Percentiles rank a stretch among this genome's conserved stretches.
phyloP scores from a whole-genome alignment of 2,329 filamentous ascomycete genomes.

The Aspergillus cejpii region DNA sequence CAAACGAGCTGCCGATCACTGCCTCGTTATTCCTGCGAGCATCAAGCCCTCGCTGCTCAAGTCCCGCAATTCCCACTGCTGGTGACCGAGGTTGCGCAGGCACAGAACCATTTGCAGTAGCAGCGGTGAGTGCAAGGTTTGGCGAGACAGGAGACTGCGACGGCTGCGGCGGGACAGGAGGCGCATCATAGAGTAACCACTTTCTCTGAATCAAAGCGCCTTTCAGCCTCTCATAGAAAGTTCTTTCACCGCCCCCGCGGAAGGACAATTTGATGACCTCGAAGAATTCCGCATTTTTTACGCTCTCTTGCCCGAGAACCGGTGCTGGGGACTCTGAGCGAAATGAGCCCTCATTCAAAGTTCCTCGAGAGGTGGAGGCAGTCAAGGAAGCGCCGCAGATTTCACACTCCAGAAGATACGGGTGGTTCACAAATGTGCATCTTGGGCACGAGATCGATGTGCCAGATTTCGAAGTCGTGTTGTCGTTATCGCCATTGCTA shows the following conservation, averaged over 20 bases:
- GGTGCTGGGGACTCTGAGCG: slow-evolving; percentile 75
- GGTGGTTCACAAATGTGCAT: slow-evolving; percentile 91
- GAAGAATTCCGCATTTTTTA: slow-evolving; percentile 52
- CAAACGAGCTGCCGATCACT: slow-evolving; percentile 88
- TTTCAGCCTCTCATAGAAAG: slow-evolving; percentile 84
- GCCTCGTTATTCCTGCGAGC: slow-evolving; percentile 87
- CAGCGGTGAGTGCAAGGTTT: slow-evolving; percentile 24
- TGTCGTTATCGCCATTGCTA: slow-evolving; percentile 3
- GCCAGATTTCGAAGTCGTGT: slow-evolving; percentile 4
- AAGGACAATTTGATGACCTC: slow-evolving; percentile 91
- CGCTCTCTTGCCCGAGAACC: slow-evolving; percentile 45
- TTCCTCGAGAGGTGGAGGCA: slow-evolving; percentile 45
- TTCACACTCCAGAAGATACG: slow-evolving; percentile 77
- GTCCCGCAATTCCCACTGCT: slow-evolving; percentile 79
- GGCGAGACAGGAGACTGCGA: slow-evolving; percentile 30
- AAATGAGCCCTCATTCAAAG: slow-evolving; percentile 18
- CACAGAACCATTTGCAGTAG: slow-evolving; percentile 17
- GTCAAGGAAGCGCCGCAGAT: slow-evolving; percentile 77
- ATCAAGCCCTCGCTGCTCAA: slow-evolving; percentile 78
- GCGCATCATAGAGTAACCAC: slow-evolving; percentile 87
- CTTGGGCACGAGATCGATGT: slow-evolving; percentile 58
- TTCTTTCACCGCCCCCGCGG: slow-evolving; percentile 77
- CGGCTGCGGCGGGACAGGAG: slow-evolving; percentile 69
- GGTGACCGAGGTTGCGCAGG: slow-evolving; percentile 41
- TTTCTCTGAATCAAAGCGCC: slow-evolving; percentile 84